Evolutionary conservation across 495 filamentous ascomycete species (phyloP).

Genomic region (Cairneyella variabilis): DNA sequence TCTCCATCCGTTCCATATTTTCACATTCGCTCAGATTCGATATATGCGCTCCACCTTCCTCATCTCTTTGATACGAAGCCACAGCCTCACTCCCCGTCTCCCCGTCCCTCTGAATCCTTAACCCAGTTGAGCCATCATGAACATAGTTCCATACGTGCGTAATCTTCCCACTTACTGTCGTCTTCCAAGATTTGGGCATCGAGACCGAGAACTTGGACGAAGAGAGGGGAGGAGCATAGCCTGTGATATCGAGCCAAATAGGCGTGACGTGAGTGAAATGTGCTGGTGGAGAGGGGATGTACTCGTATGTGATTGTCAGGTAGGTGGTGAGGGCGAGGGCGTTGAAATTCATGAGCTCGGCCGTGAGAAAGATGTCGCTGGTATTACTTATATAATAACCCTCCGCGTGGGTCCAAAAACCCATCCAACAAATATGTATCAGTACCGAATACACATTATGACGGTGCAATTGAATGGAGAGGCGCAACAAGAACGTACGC

Average conservation of each 20-base stretch:
- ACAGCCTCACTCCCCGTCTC: neutral
- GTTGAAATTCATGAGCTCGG: neutral
- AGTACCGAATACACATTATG: too few species aligned
- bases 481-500: neutral
- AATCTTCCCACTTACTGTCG: neutral
- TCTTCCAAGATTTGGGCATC: neutral
- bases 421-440: neutral
- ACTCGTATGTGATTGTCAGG: neutral
- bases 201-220: neutral
- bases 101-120: neutral
- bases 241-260: neutral
- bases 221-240: neutral
- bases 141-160: neutral
- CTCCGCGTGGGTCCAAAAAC: neutral
- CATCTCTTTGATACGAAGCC: neutral
- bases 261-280: neutral
- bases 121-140: neutral
- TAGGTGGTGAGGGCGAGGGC: neutral
- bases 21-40: neutral
- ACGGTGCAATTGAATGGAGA: too few species aligned
- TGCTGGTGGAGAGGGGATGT: neutral
- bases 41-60: neutral
- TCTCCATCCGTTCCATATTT: neutral
- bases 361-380: neutral
- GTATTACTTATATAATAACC: neutral